phyloP scores from a whole-genome alignment of 495 filamentous ascomycete genomes.

The Penicillium nucicola region DNA sequence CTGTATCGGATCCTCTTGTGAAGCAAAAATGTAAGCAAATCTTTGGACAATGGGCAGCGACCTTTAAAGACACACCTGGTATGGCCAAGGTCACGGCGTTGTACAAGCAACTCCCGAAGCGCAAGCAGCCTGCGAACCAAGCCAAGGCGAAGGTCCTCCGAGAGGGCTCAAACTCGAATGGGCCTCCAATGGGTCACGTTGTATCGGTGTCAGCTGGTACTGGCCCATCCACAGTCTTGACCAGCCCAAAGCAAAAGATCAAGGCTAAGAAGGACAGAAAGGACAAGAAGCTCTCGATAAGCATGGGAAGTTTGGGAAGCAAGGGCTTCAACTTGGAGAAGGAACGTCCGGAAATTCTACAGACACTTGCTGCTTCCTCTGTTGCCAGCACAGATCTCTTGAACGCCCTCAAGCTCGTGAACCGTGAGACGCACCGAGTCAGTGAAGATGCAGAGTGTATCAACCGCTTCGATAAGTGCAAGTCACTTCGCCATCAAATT shows the following conservation, averaged over 20 bases:
- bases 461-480: slow-evolving; percentile 80
- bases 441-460: slow-evolving; percentile 78
- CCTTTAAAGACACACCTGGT: slow-evolving; percentile 78
- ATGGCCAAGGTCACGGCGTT: slow-evolving; percentile 75
- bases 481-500: slow-evolving; percentile 75
- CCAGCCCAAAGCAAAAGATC: slow-evolving; percentile 33
- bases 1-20: slow-evolving; percentile 80
- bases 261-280: slow-evolving; percentile 40
- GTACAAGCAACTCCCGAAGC: slow-evolving; percentile 74
- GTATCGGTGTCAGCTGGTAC: slow-evolving; percentile 41
- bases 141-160: slow-evolving; percentile 75
- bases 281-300: slow-evolving; percentile 31
- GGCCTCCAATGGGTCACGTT: slow-evolving; percentile 51
- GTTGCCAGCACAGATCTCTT: slow-evolving; percentile 87
- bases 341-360: slow-evolving; percentile 81
- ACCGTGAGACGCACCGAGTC: slow-evolving; percentile 83
- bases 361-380: slow-evolving; percentile 76
- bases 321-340: slow-evolving; percentile 77
- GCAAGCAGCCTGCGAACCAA: slow-evolving; percentile 62
- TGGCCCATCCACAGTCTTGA: slow-evolving; percentile 37
- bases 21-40: slow-evolving; percentile 80
- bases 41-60: slow-evolving; percentile 82
- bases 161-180: slow-evolving; percentile 63
- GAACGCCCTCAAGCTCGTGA: slow-evolving; percentile 87
- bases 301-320: slow-evolving; percentile 10